Evolutionary conservation across 164 flowering plant genomes (phyloP).

Genomic region (Vitis rupestris): DNA sequence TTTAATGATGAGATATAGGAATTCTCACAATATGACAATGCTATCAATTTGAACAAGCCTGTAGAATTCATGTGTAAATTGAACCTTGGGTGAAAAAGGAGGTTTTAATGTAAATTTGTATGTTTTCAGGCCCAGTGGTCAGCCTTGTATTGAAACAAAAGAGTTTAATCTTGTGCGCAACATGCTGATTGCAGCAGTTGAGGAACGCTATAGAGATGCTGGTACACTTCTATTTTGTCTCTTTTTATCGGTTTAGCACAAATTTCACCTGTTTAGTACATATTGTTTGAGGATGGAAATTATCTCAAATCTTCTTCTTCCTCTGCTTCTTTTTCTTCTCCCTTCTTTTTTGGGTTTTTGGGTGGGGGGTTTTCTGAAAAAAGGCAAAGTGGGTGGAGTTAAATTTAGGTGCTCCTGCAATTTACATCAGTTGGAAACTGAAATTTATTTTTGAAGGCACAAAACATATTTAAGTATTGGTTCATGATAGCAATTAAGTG

Average conservation of each 20-base stretch:
- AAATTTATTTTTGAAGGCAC: too few species aligned
- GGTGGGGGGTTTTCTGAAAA: too few species aligned
- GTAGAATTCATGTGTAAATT: neutral
- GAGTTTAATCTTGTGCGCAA: conserved; percentile 83
- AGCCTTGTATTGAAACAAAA: conserved; percentile 80
- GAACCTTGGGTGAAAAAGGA: neutral
- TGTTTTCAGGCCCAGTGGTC: conserved; percentile 76
- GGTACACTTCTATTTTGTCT: conserved; percentile 37
- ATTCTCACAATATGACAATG: neutral
- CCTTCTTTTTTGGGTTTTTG: too few species aligned
- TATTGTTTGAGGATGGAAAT: neutral
- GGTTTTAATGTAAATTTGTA: neutral
- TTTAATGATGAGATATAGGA: neutral
- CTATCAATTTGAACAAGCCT: neutral
- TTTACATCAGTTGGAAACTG: too few species aligned
- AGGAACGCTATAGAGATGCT: conserved; percentile 92
- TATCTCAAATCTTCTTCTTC: neutral
- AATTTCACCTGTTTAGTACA: neutral
- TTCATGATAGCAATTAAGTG: too few species aligned
- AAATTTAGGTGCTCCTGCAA: too few species aligned
- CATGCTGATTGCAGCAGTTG: conserved; percentile 84
- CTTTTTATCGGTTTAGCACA: neutral
- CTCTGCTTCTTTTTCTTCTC: too few species aligned
- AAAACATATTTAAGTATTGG: too few species aligned
- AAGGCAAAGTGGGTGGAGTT: too few species aligned